Percentiles rank a stretch among this genome's conserved stretches.
These are phyloP conservation scores for Aspergillus bertholletiae DNA, from an alignment of 495 filamentous ascomycete genomes.

Conservation along the genomic window DNA sequence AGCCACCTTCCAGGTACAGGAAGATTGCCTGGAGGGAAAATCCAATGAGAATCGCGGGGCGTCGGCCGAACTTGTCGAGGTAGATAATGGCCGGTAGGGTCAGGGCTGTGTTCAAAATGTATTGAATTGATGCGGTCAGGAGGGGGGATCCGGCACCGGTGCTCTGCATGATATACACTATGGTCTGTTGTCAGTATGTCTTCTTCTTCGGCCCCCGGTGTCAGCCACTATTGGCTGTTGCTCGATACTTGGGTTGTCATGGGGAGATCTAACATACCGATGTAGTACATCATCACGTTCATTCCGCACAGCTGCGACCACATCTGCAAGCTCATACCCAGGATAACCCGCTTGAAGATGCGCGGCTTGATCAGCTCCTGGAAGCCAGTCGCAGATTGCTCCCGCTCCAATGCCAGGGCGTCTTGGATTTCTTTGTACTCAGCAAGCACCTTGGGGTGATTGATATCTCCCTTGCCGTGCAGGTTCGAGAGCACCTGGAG, in stretches of 20 bases:
- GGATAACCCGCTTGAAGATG: conserved; percentile 64
- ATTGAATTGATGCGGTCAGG: conserved; percentile 70
- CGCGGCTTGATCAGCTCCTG: conserved; percentile 55
- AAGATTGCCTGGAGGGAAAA: conserved; percentile 47
- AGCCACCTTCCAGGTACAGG: conserved; percentile 50
- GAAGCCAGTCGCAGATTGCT: conserved; percentile 45
- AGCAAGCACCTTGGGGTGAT: conserved; percentile 14
- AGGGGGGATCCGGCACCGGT: conserved; percentile 60
- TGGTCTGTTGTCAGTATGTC: too few species aligned
- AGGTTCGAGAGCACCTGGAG: conserved; percentile 59
- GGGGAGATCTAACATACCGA: too few species aligned
- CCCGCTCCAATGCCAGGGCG: conserved; percentile 18
- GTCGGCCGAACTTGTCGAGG: conserved; percentile 52
- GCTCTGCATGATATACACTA: conserved; percentile 70
- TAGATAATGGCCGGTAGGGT: conserved; percentile 60
- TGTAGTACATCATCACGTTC: conserved; percentile 78
- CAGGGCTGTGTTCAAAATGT: conserved; percentile 69
- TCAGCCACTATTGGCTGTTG: too few species aligned
- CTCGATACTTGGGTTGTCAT: too few species aligned
- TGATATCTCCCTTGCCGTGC: conserved; percentile 24
- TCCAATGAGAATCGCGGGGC: conserved; percentile 48
- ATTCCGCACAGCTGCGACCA: conserved; percentile 75
- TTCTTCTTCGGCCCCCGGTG: too few species aligned
- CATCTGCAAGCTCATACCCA: conserved; percentile 73
- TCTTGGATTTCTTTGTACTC: conserved; percentile 16